phyloP scores from a whole-genome alignment of 495 filamentous ascomycete genomes.

The Penicilliopsis zonata region DNA sequence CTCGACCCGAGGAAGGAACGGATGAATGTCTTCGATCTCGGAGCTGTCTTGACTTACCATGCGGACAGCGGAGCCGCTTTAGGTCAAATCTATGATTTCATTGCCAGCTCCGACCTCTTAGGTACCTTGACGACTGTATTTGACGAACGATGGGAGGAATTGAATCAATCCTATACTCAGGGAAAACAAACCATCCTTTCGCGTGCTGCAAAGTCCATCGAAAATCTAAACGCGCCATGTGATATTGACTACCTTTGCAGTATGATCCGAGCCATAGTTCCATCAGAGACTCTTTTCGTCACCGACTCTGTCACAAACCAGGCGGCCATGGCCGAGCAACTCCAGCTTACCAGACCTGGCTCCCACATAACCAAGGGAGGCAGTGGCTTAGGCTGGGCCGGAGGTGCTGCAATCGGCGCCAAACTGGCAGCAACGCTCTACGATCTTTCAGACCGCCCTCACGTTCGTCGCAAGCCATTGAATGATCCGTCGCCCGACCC shows the following conservation, averaged over 20 bases:
- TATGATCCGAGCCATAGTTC: constrained; percentile 6
- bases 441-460: constrained; percentile 6
- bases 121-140: not conserved
- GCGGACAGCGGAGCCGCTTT: constrained; percentile 9
- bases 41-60: constrained; percentile 6
- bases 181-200: constrained; percentile 5
- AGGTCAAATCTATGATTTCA: constrained; percentile 7
- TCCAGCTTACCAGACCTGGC: constrained; percentile 8
- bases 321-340: constrained; percentile 10
- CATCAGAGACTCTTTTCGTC: constrained; percentile 9
- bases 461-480: constrained; percentile 1
- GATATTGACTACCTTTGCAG: constrained; percentile 10
- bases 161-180: constrained; percentile 3
- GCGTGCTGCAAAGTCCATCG: constrained; percentile 6
- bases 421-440: constrained; percentile 13
- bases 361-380: constrained; percentile 18
- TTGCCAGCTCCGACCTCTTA: constrained; percentile 2
- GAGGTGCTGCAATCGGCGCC: constrained; percentile 16
- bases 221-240: constrained; percentile 5
- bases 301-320: constrained; percentile 16
- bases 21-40: constrained; percentile 13
- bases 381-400: constrained; percentile 16
- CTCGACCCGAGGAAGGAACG: constrained; percentile 16
- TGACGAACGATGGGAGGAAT: constrained; percentile 1
- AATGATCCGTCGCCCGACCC: constrained; percentile 3